Base-by-base conservation (phyloP, 2,329 filamentous ascomycete genomes). In the Amphichorda felina region DNA sequence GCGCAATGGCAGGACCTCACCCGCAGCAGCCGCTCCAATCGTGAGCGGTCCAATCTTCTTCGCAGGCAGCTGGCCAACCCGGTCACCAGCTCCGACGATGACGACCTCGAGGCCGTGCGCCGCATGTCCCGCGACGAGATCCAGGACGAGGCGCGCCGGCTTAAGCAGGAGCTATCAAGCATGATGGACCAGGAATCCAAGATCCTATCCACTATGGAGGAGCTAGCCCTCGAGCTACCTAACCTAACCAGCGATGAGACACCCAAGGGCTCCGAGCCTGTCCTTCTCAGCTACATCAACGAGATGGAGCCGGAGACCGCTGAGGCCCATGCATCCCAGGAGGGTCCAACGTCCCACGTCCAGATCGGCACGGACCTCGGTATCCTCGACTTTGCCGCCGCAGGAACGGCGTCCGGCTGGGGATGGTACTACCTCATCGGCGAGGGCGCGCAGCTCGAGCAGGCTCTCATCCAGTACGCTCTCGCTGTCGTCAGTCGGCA, bases 341-440 rank as follows among this genome's bases (percentile, higher is more conserved):
- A 59, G 62, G 38, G 60, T 71, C 6, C 79, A 71, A 71, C 69
- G 29, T 89, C 83, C 0, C 88, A 95, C 55, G 82, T 91, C 7
- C 73, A 89, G 45, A 89, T 98, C 46, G 91, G 91, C 22, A 68
- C 76, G 4, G 75, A 87, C 50, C 72, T 98, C n/a, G 79, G 80
- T 24, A 70, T 98, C n/a, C 67, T 98, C 35, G 89, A 98, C 61
- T 95, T 98, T 51, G 68, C 81, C 5, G 79, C 72, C 40, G 86
- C 87, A 5, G 80, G 80, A 2, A 77, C 73, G n/a, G 79, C 85
- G 2, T 84, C 81, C 4, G 91, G 91, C 26, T 98, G 89, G 89
- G 91, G 91, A 2, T 98, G 87, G 85, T 98, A 98, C 63, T 96
- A 87, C 59, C 75, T 98, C 9, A 67, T 85, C n/a, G 85, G 89